Percentiles rank a stretch among this genome's conserved stretches.
Evolutionary conservation across 1,284 basidiomycete species (phyloP).

Genomic region (Exsudoporus floridanus): DNA sequence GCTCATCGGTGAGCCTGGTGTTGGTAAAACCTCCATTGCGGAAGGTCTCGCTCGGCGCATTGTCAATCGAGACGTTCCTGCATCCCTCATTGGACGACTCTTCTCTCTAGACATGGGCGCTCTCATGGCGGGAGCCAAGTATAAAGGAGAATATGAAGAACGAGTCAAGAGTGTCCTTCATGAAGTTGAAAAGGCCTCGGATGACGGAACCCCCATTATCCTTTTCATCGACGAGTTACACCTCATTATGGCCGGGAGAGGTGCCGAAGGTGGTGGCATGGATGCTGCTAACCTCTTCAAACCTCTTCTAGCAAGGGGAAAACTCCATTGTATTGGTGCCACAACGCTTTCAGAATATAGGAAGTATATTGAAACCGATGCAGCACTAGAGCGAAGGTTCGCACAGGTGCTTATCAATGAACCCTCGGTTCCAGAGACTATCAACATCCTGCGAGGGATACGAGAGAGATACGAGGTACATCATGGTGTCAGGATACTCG

Average conservation of each 20-base stretch:
- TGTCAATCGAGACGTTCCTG: constrained; percentile 92
- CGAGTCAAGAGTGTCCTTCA: constrained; percentile 90
- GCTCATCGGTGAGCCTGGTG: constrained; percentile 91
- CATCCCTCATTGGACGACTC: constrained; percentile 80
- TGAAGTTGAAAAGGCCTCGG: constrained; percentile 90
- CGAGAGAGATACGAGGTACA: constrained; percentile 81
- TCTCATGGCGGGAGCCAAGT: constrained; percentile 94
- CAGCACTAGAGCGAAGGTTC: constrained; percentile 93
- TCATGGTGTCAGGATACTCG: constrained; percentile 89
- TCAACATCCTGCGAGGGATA: constrained; percentile 88
- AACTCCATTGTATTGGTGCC: constrained; percentile 87
- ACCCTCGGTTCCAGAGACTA: constrained; percentile 86
- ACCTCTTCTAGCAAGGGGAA: constrained; percentile 88
- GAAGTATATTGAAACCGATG: constrained; percentile 94
- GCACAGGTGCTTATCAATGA: constrained; percentile 94
- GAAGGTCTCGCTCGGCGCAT: constrained; percentile 97
- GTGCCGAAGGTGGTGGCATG: constrained; percentile 75
- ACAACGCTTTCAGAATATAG: constrained; percentile 94
- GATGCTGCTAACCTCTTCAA: constrained; percentile 90
- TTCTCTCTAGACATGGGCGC: constrained; percentile 92
- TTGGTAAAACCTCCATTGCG: constrained; percentile 91
- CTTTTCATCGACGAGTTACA: constrained; percentile 96
- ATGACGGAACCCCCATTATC: constrained; percentile 83
- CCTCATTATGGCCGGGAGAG: constrained; percentile 86
- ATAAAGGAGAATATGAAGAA: constrained; percentile 98